Conservation (phyloP, 441 rosid species). For the Brassica hybrid region DNA sequence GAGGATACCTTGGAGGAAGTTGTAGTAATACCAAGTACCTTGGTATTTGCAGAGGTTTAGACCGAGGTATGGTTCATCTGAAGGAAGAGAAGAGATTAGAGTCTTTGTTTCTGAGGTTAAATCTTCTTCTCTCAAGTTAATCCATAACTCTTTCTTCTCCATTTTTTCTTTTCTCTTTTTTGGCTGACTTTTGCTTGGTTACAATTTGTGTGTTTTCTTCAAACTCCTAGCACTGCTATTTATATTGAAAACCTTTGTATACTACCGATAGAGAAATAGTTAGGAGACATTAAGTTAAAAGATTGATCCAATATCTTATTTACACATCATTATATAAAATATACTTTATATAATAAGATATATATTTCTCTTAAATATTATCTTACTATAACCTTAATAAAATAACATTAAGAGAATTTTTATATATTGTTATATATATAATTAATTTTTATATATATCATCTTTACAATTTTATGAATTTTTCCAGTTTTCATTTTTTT, state of each 20-base stretch:
- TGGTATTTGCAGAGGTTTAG: background rate
- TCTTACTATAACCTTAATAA: too few species aligned
- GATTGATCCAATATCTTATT: background rate
- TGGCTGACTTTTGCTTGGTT: background rate
- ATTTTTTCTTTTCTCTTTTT: background rate
- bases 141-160: slow-evolving; percentile 3
- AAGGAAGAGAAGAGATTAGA: background rate
- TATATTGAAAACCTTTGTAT: background rate
- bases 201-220: background rate
- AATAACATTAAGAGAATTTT: too few species aligned
- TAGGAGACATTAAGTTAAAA: background rate
- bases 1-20: slow-evolving; percentile 5
- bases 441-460: too few species aligned
- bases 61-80: background rate
- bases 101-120: background rate
- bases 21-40: slow-evolving; percentile 4
- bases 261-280: background rate
- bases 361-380: too few species aligned
- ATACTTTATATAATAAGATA: too few species aligned
- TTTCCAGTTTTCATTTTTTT: too few species aligned
- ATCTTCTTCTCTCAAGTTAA: slow-evolving; percentile 1
- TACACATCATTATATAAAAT: background rate
- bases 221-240: background rate
- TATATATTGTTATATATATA: too few species aligned
- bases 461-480: too few species aligned